Percentiles rank a stretch among this genome's conserved stretches.
Conservation (phyloP, 1,139 yeast genomes). For the Waltiozyma sp. region DNA sequence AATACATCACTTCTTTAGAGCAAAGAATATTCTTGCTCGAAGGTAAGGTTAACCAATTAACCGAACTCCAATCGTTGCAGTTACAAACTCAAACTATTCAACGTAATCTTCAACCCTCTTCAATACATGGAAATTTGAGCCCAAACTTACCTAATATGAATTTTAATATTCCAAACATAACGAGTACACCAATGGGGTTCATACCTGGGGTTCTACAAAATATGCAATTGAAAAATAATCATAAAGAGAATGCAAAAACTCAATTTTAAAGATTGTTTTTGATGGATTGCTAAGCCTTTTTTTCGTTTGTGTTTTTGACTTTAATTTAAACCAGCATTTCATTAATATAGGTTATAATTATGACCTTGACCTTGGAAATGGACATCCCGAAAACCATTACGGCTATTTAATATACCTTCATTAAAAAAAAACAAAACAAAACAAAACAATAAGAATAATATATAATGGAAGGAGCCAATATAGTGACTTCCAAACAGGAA, state of each 20-base stretch:
- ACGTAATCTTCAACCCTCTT: neutral
- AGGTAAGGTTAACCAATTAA: neutral
- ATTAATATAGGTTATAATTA: too few relatives aligned
- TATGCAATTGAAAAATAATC: neutral
- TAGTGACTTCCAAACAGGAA: too few relatives aligned
- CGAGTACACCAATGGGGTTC: neutral
- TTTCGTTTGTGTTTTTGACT: too few relatives aligned
- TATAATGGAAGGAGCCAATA: too few relatives aligned
- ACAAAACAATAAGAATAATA: too few relatives aligned
- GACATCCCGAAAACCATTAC: too few relatives aligned
- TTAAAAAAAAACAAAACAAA: too few relatives aligned
- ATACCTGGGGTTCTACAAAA: neutral
- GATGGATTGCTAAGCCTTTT: too few relatives aligned
- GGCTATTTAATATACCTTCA: too few relatives aligned
- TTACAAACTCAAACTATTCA: neutral
- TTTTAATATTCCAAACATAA: neutral
- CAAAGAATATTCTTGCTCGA: neutral
- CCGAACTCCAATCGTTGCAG: neutral
- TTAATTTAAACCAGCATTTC: too few relatives aligned
- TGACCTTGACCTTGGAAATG: too few relatives aligned
- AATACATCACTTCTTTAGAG: neutral
- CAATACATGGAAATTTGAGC: neutral
- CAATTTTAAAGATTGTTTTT: too few relatives aligned
- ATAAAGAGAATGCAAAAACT: neutral
- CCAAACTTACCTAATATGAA: neutral